Evolutionary conservation across 805 yeast genomes (phyloP), one percentile per base, ranked within the genome.

Genomic region (Candida parachauliodes): DNA sequence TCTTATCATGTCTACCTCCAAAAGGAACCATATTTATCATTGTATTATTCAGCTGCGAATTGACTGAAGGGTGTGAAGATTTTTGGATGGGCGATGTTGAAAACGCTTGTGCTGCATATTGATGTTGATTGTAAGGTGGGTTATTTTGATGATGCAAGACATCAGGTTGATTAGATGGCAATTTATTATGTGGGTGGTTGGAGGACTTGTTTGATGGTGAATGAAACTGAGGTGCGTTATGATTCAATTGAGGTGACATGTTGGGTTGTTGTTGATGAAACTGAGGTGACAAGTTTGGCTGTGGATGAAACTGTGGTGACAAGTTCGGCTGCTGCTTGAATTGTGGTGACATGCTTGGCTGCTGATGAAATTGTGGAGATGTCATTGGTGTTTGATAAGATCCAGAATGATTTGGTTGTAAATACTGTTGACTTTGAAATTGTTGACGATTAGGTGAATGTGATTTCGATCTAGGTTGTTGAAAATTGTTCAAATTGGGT

Each of bases 11-110:
- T 37, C 51, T 58, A 16, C 51, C 60, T 4, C 70, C 63, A 5
- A 68, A 47, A 4, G 83, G 84, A 61, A 76, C 63, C 25, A 60
- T 58, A 47, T 58, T 62, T 51, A 77, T 59, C 3, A 79, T 63
- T 17, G 36, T 28, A 18, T 32, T 22, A 17, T 8, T 16, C 12
- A 25, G 9, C 4, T 20, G 19, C 3, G 21, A 16, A 5, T 31
- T 31, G 22, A 3, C 16, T 3, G 27, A 8, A 9, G n/a, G 19
- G 9, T 20, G 27, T 10, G 30, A 10, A 27, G 4, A 16, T 16
- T 15, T 9, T 27, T 27, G 30, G n/a, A n/a, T n/a, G n/a, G n/a
- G n/a, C n/a, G n/a, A n/a, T n/a, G n/a, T n/a, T n/a, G n/a, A n/a
- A n/a, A n/a, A n/a, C n/a, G n/a, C n/a, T n/a, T n/a, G n/a, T n/a